Evolutionary conservation across 805 yeast genomes (phyloP), one percentile per base, ranked within the genome.

Genomic region (Spathaspora gorwiae): DNA sequence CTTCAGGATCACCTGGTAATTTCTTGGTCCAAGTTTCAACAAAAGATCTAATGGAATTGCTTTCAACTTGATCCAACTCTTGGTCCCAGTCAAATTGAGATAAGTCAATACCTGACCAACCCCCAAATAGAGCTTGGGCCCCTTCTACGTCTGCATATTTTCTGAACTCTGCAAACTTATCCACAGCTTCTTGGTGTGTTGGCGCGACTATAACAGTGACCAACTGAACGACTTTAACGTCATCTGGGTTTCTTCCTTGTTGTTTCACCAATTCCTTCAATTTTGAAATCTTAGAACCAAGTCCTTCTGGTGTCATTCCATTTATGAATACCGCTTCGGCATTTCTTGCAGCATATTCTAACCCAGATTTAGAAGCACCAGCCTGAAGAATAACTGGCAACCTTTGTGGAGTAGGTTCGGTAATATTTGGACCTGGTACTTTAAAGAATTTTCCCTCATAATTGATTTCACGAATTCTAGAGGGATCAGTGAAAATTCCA

Each of bases 351-450:
- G 73, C 77, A 44, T 70, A 60, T 19, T 68, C 69, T 30, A 61
- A 55, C 5, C 78, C 78, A 19, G 60, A 60, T n/a, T 64, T 54
- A 3, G 77, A 72, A 11, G 71, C 59, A 5, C 78, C 78, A 2
- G 78, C 78, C 53, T 72, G 75, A 39, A 73, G 59, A 34, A 73
- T 54, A 8, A 73, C 66, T 1, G 78, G 78, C 7, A 73, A 55
- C 40, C 75, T 57, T 49, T 72, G 77, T 12, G 50, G 44, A 9
- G 74, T 61, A 1, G 77, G 76, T 35, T 63, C 65, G 6, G 68
- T 60, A 42, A 73, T 68, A 47, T 59, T 65, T 2, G 75, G 76
- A 5, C 75, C 76, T n/a, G 72, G 70, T 6, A 73, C 72, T 6
- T 61, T 68, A 51, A 59, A 73, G 49, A 58, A 61, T 40, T 64